Evolutionary conservation across 495 filamentous ascomycete genomes (phyloP), one percentile per base, ranked within the genome.

Genomic region (Aspergillus asperescens): DNA sequence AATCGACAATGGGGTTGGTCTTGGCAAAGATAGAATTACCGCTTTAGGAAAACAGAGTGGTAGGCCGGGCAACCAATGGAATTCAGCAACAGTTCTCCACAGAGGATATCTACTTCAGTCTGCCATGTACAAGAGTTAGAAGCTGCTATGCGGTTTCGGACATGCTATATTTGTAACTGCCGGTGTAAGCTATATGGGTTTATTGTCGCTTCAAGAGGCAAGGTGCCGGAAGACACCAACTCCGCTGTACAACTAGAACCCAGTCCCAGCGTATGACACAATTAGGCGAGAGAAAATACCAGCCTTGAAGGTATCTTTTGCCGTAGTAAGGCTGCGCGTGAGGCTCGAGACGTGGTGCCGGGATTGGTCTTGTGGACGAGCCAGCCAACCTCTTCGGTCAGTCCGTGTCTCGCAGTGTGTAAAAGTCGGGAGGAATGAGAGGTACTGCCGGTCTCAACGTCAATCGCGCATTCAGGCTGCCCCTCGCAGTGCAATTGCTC

Each of bases 401-500:
- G 7, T 18, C 18, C 3, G 41, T 24, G 10, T 42, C 12, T 28
- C 23, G 16, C 19, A n/a, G n/a, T 23, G 40, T 51, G 7, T 25
- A n/a, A 7, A 32, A 13, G 20, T 13, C n/a, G 12, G 13, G 15
- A 28, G n/a, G 19, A 25, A 12, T n/a, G 18, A 18, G 19, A 31
- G 16, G 5, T 15, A 9, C n/a, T 7, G n/a, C n/a, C n/a, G 23
- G 22, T 29, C 15, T 4, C 4, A 4, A n/a, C 15, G 10, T 25
- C 25, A 34, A 44, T 1, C 12, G 9, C 2, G 9, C 23, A 19
- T 20, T 65, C 57, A 68, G 47, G 72, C 73, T 20, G 75, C 70
- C 22, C 83, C 83, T 44, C 86, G 76, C 61, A 93, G 63, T 6
- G 88, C 89, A 77, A 95, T 89, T 19, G 78, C 73, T 22, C 85